Evolutionary conservation across 352 stramenopile genomes (phyloP).

Genomic region (Pythium brassicae): DNA sequence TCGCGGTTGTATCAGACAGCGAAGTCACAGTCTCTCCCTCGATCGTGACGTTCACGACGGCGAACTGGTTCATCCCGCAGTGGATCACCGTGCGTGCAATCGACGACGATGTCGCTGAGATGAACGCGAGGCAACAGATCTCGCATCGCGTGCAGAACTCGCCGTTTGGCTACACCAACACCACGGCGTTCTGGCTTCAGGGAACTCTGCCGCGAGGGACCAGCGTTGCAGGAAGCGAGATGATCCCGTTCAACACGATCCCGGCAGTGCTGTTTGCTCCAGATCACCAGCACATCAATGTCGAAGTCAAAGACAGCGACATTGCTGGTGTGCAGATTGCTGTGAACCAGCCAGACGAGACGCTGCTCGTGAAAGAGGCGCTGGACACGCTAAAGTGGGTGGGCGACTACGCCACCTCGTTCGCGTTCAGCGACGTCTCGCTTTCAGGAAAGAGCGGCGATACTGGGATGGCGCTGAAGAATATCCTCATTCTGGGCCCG

Average conservation of each 20-base stretch:
- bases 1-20: constrained; percentile 44
- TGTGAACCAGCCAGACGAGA: constrained; percentile 31
- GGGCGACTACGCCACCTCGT: constrained; percentile 38
- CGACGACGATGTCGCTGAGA: constrained; percentile 41
- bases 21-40: constrained; percentile 48
- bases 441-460: constrained; percentile 8
- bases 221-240: constrained; percentile 16
- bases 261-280: constrained; percentile 48
- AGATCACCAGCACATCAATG: constrained; percentile 38
- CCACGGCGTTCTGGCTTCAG: constrained; percentile 59
- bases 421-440: constrained; percentile 60
- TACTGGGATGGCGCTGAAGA: constrained; percentile 18
- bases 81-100: constrained; percentile 40
- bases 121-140: constrained; percentile 29
- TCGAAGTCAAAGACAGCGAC: constrained; percentile 50
- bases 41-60: constrained; percentile 53
- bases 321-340: constrained; percentile 31
- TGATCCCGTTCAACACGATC: constrained; percentile 60
- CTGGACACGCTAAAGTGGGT: constrained; percentile 44
- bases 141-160: constrained; percentile 55
- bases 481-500: constrained; percentile 43
- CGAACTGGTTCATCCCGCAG: constrained; percentile 64
- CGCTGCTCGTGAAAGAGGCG: constrained; percentile 35
- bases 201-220: constrained; percentile 15
- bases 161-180: constrained; percentile 35